Evolutionary conservation across 129 eudicot genomes (phyloP).

Genomic region (Smallanthus sonchifolius): DNA sequence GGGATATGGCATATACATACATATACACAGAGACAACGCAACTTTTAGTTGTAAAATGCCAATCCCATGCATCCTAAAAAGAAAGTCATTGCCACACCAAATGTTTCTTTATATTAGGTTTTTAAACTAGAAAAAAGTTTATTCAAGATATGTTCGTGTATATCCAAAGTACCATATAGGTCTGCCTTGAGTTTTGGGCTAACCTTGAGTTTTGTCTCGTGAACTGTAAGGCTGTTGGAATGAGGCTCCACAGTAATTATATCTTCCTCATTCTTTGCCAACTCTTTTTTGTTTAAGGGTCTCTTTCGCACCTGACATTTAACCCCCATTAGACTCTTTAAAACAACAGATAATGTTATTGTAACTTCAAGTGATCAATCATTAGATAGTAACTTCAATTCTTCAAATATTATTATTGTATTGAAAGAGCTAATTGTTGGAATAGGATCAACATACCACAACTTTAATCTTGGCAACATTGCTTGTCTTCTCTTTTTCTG

Average conservation of each 20-base stretch:
- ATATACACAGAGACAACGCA: background rate
- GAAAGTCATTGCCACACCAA: background rate
- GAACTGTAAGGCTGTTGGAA: constrained; percentile 67
- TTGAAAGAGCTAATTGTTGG: background rate
- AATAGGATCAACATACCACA: constrained; percentile 58
- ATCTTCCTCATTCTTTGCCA: constrained; percentile 95
- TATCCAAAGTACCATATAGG: background rate
- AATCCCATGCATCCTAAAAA: background rate
- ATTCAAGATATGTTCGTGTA: background rate
- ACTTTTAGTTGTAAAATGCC: background rate
- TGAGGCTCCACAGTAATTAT: constrained; percentile 54
- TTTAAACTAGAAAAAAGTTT: background rate
- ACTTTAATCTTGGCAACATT: constrained; percentile 96
- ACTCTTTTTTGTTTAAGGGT: constrained; percentile 90
- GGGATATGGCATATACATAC: background rate
- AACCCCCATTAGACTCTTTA: constrained; percentile 14
- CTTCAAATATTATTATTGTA: background rate
- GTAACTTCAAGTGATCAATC: background rate
- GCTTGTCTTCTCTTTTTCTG: constrained; percentile 79
- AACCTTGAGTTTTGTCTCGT: constrained; percentile 95
- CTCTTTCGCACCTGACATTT: constrained; percentile 86
- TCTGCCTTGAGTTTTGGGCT: background rate
- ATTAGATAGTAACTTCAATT: background rate
- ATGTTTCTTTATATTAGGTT: background rate
- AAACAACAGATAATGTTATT: background rate